Base-by-base conservation (phyloP, 176 grass and related monocot species). In the Chloris gayana region DNA sequence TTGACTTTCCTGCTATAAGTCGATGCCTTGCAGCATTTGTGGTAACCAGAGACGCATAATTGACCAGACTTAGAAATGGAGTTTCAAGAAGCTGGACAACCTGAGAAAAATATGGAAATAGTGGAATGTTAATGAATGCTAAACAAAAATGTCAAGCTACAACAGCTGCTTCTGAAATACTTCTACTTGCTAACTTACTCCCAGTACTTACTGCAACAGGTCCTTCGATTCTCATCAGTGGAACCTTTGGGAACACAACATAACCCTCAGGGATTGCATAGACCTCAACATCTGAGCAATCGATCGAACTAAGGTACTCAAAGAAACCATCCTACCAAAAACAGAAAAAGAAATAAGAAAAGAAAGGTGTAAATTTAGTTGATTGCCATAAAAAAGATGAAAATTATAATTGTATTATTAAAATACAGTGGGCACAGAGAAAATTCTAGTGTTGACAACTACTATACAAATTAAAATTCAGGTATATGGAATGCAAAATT, bases 1-100 rank as follows among this genome's bases (percentile, higher is more conserved):
- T 98, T n/a, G 88, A 83, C 79, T 98, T 91, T 62, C 95, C 95
- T 58, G 95, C 88, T 54, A 98, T 87, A 76, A 91, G 84, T 51
- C 90, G 83, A 80, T 98, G 95, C 46, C 95, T 80, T 74, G 95
- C 90, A 57, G 95, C 95, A 86, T 98, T 98, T 83, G 95, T 98
- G 25, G 92, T 93, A 78, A 98, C 95, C 79, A 98, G 85, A 22
- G 95, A 98, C 31, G 95, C 92, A 85, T 98, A 98, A 70, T 98
- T 98, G 42, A 98, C 90, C 29, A 98, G 90, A 84, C 78, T 89
- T 73, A 98, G 31, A 81, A 98, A 98, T 76, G 95, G 92, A 82
- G 95, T 98, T 81, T 95, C 95, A 74, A 98, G 92, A 66, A 98
- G 88, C 63, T 98, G 95, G 54, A 98, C 70, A 50, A 95, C 90